Evolutionary conservation across 2,329 filamentous ascomycete species (phyloP), one percentile per base, ranked within the genome.

Genomic region (Thelonectria blattea): DNA sequence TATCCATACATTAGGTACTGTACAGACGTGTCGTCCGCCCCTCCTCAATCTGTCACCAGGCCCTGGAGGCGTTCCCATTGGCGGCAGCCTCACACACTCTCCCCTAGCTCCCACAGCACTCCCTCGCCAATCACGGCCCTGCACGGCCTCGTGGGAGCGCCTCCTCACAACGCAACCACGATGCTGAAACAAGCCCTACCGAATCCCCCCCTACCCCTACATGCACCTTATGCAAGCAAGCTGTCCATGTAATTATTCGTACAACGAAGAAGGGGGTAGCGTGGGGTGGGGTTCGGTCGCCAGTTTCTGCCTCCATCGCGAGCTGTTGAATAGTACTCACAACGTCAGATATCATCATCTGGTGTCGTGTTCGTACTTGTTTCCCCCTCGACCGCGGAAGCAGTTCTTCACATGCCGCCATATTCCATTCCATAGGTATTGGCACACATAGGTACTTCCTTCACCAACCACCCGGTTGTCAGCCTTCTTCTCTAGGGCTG

Each of bases 151-250:
- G 60, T 64, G 43, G 56, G 67, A 67, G 67, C 55, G 67, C 64
- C 59, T 71, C 45, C 66, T 68, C 27, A 70, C 34, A 7, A 14
- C 34, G 12, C 15, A 15, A 65, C 55, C 56, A 62, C 56, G 47
- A 49, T 61, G 57, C 61, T 71, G 68, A 71, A 71, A 71, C 68
- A 67, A 68, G 65, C 68, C 65, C 66, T 71, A 63, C 60, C 58
- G 41, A 30, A 59, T 37, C 50, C 49, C 65, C 66, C 68, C 65
- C 56, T 68, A 64, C 59, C 46, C 58, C 60, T 66, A 68, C 55
- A 65, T 60, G 42, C 42, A 15, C 18, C 42, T 24, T 27, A 62
- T 60, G 53, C 62, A 62, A 62, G 58, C 58, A 62, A 60, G 41
- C 54, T 58, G 47, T 52, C 42, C 54, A 17, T 27, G 24, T 27